Evolutionary conservation across 1,139 yeast genomes (phyloP), one percentile per base, ranked within the genome.

Genomic region (Arxiozyma bovina): DNA sequence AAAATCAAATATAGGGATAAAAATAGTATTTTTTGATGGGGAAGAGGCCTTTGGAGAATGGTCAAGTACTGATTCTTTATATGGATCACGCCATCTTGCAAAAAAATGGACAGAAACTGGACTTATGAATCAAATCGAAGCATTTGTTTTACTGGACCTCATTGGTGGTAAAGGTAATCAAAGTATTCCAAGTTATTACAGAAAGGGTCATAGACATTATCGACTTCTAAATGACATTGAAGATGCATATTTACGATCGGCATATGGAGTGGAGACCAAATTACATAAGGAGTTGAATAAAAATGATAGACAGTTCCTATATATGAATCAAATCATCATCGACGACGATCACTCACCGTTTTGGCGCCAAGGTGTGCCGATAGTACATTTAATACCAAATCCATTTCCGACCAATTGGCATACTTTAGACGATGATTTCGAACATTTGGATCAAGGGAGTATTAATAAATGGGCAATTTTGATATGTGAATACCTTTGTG

Each of bases 341-440:
- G 78, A 72, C 15, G 85, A 80, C 60, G 85, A 80, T 58, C 85
- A 80, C 59, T 58, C 75, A 12, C 85, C 84, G 0, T 80, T 78
- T 62, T 61, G 73, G 52, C 61, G 67, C 22, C 66, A 70, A 4
- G 80, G 80, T 0, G 77, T 79, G 0, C 77, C 77, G 0, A 66
- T 77, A 5, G 60, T 80, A 51, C 85, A 80, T 60, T 59, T 80
- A 53, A 79, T 80, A 22, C 82, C 85, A 1, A 57, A 64, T 4
- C 72, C 70, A 5, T 80, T 80, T 64, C 85, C 85, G 0, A 50
- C 59, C 0, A 69, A 63, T 8, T 80, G 85, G 85, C 85, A 80
- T 60, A 77, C 76, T 0, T 47, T 73, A 1, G 60, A 60, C 0
- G 76, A 73, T 50, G 59, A 67, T 46, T 71, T 71, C 55, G 55